Percentiles rank a stretch among this genome's conserved stretches.
Evolutionary conservation across 75 land plant species (phyloP).

Genomic region (Cunninghamia lanceolata): DNA sequence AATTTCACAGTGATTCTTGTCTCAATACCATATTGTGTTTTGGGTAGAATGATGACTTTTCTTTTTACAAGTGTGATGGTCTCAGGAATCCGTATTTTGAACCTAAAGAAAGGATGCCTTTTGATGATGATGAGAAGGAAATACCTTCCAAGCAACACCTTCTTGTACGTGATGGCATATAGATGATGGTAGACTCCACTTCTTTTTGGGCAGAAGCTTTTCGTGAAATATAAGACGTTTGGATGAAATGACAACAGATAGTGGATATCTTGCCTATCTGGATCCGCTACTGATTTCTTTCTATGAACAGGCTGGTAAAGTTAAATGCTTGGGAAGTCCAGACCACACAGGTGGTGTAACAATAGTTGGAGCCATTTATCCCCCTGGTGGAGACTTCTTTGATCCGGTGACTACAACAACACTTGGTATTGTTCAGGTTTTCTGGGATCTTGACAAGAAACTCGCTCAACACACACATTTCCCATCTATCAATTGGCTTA

Average conservation of each 20-base stretch:
- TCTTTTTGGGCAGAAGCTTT: too few species aligned
- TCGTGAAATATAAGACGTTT: too few species aligned
- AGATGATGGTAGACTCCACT: too few species aligned
- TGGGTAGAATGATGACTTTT: slow-evolving; percentile 40
- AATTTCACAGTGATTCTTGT: slow-evolving; percentile 37
- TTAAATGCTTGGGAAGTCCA: slow-evolving; percentile 98
- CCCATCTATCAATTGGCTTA: slow-evolving; percentile 99
- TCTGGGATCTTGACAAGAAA: slow-evolving; percentile 99
- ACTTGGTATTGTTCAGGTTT: slow-evolving; percentile 99
- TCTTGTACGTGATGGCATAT: too few species aligned
- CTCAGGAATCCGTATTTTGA: slow-evolving; percentile 32
- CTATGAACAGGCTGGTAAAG: slow-evolving; percentile 99
- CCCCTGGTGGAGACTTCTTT: slow-evolving; percentile 99
- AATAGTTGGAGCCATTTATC: slow-evolving; percentile 99
- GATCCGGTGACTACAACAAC: slow-evolving; percentile 99
- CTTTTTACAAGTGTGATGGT: slow-evolving; percentile 35
- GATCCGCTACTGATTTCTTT: slow-evolving; percentile 96
- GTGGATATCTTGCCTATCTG: slow-evolving; percentile 99
- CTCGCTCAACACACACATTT: slow-evolving; percentile 99
- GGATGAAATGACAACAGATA: slow-evolving; percentile 99
- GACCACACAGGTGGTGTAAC: slow-evolving; percentile 99
- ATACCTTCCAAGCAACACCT: neutral
- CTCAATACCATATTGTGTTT: slow-evolving; percentile 32
- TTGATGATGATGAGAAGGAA: slow-evolving; percentile 9
- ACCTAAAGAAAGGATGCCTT: slow-evolving; percentile 25